Evolutionary conservation across 2,329 filamentous ascomycete species (phyloP).

Genomic region (Alternaria infectoria): DNA sequence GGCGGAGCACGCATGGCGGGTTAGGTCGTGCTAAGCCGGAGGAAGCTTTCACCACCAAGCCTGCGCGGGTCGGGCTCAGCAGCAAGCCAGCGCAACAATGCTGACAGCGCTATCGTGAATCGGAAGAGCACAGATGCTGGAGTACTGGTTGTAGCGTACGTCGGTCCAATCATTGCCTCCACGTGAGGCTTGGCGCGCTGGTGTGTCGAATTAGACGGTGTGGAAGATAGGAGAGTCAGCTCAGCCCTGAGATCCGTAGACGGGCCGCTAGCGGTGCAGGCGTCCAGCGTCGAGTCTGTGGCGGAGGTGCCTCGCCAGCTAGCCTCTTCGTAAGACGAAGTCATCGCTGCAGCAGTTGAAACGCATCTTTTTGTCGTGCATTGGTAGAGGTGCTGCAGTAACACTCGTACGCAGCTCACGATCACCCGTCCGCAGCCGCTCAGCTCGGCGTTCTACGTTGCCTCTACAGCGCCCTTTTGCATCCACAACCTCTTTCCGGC

Average conservation of each 20-base stretch:
- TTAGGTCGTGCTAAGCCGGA: conserved; percentile 1
- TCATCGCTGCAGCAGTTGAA: neutral
- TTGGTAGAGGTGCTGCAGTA: neutral
- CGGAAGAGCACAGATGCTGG: neutral
- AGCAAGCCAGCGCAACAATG: conserved; percentile 1
- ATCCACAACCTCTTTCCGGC: neutral
- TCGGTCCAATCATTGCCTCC: neutral
- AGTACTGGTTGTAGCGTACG: neutral
- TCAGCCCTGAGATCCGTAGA: conserved; percentile 1
- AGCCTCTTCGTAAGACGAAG: conserved; percentile 1
- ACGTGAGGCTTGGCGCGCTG: conserved; percentile 9
- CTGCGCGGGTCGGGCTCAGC: neutral
- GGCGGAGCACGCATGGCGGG: conserved; percentile 9
- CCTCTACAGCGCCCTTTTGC: neutral
- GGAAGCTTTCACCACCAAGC: neutral
- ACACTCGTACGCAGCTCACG: neutral
- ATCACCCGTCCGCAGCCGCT: neutral
- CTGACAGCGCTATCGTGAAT: conserved; percentile 1
- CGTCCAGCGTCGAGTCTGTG: neutral
- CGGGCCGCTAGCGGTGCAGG: conserved; percentile 1
- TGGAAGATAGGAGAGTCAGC: conserved; percentile 2
- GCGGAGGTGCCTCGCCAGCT: neutral
- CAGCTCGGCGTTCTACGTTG: neutral
- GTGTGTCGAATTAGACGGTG: conserved; percentile 7
- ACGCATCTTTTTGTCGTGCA: neutral